Evolutionary conservation across 1,139 yeast genomes (phyloP).

Genomic region (Eremothecium gossypii): DNA sequence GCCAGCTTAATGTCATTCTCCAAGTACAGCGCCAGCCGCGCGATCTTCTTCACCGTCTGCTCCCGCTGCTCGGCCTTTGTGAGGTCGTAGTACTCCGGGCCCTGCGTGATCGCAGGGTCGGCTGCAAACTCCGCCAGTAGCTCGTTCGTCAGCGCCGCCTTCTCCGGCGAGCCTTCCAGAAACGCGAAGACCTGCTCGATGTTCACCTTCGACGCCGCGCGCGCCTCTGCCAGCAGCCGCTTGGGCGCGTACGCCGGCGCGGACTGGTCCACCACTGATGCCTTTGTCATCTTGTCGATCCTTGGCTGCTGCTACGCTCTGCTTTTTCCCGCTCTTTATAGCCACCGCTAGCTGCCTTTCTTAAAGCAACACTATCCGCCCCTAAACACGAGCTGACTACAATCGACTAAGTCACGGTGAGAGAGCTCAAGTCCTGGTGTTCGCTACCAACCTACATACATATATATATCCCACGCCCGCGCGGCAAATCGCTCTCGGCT

Average conservation of each 20-base stretch:
- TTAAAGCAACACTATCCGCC: too few species aligned
- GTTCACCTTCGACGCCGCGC: slow-evolving; percentile 39
- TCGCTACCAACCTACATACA: too few species aligned
- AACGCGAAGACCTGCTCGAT: slow-evolving; percentile 43
- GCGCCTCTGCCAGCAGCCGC: slow-evolving; percentile 37
- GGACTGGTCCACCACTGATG: slow-evolving; percentile 15
- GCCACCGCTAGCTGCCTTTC: too few species aligned
- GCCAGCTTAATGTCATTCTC: slow-evolving; percentile 34
- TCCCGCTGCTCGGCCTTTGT: slow-evolving; percentile 43
- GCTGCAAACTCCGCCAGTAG: slow-evolving; percentile 41
- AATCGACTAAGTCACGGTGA: too few species aligned
- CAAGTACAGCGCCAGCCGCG: slow-evolving; percentile 41
- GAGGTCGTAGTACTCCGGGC: slow-evolving; percentile 44
- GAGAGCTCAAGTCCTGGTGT: too few species aligned
- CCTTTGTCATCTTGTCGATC: slow-evolving; percentile 21
- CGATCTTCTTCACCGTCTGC: slow-evolving; percentile 43
- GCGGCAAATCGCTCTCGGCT: too few species aligned
- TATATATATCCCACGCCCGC: too few species aligned
- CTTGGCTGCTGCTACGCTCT: too few species aligned
- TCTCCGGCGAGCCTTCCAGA: slow-evolving; percentile 45
- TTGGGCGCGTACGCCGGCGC: slow-evolving; percentile 23
- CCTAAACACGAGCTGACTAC: too few species aligned
- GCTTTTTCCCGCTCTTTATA: too few species aligned
- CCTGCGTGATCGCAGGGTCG: slow-evolving; percentile 46
- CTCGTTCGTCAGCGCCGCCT: slow-evolving; percentile 40